Evolutionary conservation across 1,139 yeast genomes (phyloP).

Genomic region (Schwanniomyces etchellsii): DNA sequence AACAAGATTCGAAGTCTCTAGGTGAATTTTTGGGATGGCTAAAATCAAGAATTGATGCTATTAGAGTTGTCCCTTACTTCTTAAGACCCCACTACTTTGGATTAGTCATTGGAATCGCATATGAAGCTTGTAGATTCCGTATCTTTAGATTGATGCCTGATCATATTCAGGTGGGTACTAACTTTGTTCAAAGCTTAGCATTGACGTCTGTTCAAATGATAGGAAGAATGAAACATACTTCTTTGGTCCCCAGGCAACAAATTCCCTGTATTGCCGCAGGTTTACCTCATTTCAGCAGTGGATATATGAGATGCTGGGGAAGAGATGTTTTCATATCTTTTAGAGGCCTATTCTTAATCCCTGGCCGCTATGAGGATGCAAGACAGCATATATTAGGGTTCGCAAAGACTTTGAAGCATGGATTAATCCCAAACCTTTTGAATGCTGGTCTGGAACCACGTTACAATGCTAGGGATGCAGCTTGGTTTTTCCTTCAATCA

Average conservation of each 20-base stretch:
- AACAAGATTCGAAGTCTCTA: conserved; percentile 38
- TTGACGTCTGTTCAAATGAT: conserved; percentile 86
- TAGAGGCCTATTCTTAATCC: conserved; percentile 72
- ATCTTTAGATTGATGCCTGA: conserved; percentile 55
- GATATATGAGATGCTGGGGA: conserved; percentile 98
- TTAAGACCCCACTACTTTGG: conserved; percentile 86
- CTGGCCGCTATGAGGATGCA: conserved; percentile 80
- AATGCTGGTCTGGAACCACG: conserved; percentile 94
- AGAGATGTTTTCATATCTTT: conserved; percentile 88
- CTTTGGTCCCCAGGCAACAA: conserved; percentile 58
- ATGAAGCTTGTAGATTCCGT: conserved; percentile 69
- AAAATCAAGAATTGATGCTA: conserved; percentile 54
- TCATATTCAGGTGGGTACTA: conserved; percentile 54
- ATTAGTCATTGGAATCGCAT: conserved; percentile 70
- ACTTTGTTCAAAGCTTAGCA: conserved; percentile 75
- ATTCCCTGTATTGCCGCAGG: conserved; percentile 92
- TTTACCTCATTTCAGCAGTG: conserved; percentile 84
- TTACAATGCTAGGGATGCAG: conserved; percentile 95
- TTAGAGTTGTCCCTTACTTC: conserved; percentile 68
- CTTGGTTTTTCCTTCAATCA: conserved; percentile 87
- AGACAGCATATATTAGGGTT: conserved; percentile 75
- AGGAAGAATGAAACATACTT: conserved; percentile 68
- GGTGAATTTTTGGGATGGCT: conserved; percentile 64
- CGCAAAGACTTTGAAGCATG: conserved; percentile 91
- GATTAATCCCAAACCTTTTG: conserved; percentile 85